Percentiles rank a stretch among this genome's conserved stretches.
phyloP scores from a whole-genome alignment of 2,329 filamentous ascomycete genomes.

The Drechslerella stenobrocha region DNA sequence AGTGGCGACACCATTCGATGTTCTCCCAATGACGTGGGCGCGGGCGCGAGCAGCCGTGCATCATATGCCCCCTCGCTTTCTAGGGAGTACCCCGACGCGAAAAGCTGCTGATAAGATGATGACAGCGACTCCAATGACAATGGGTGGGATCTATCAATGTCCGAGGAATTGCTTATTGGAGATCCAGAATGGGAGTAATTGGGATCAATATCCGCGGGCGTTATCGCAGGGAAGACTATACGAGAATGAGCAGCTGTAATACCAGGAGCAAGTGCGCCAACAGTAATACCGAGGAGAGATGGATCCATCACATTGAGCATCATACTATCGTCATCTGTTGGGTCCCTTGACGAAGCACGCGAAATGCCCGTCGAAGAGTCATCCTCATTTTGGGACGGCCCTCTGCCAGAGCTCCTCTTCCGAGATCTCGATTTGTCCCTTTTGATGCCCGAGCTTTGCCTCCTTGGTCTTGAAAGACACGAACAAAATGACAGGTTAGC shows the following conservation, averaged over 20 bases:
- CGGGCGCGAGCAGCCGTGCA: conserved; percentile 17
- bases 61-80: conserved; percentile 41
- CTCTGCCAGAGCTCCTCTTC: conserved; percentile 34
- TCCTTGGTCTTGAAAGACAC: conserved; percentile 27
- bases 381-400: conserved; percentile 39
- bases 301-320: conserved; percentile 37
- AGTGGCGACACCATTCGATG: conserved; percentile 31
- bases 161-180: conserved; percentile 35
- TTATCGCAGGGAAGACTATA: conserved; percentile 12
- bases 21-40: conserved; percentile 13
- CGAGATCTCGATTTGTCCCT: conserved; percentile 45
- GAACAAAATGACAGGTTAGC: conserved; percentile 18
- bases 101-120: conserved; percentile 35
- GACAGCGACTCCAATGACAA: conserved; percentile 42
- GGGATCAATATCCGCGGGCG: conserved; percentile 10
- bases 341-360: conserved; percentile 39
- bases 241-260: conserved; percentile 21
- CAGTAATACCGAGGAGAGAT: conserved; percentile 27
- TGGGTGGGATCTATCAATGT: conserved; percentile 34
- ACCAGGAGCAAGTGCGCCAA: conserved; percentile 20
- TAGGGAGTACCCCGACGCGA: conserved; percentile 36
- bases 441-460: conserved; percentile 45
- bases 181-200: conserved; percentile 35
- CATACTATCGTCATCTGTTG: conserved; percentile 34
- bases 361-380: conserved; percentile 41